A percentile compares a stretch with the other conserved stretches of the same genome.
Evolutionary conservation across 2,329 filamentous ascomycete genomes (phyloP).

Genomic region (Aureobasidium vineae): DNA sequence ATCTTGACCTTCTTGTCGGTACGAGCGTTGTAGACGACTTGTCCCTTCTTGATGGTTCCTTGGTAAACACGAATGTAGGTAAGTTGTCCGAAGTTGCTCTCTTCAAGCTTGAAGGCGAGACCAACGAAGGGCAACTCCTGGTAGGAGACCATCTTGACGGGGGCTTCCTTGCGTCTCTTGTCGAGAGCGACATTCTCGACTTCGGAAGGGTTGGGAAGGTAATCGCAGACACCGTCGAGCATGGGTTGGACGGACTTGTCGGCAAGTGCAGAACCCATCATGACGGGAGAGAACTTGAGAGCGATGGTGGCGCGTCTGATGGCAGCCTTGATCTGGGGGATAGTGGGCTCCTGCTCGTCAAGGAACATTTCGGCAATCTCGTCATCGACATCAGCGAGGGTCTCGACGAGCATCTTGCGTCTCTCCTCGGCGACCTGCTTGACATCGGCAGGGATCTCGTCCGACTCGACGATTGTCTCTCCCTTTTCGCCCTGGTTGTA

Average conservation of each 20-base stretch:
- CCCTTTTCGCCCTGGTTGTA: slow-evolving; percentile 85
- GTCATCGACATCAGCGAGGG: slow-evolving; percentile 94
- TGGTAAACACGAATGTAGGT: slow-evolving; percentile 99
- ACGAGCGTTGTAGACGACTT: slow-evolving; percentile 89
- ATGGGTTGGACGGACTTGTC: slow-evolving; percentile 96
- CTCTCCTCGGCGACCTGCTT: slow-evolving; percentile 76
- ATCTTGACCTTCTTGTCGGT: slow-evolving; percentile 96
- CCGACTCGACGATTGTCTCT: slow-evolving; percentile 70
- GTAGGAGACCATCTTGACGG: slow-evolving; percentile 87
- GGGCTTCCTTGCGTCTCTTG: slow-evolving; percentile 70
- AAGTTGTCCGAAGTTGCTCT: slow-evolving; percentile 96
- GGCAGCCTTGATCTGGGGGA: slow-evolving; percentile 83
- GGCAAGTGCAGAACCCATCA: slow-evolving; percentile 94
- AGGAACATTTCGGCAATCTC: slow-evolving; percentile 95
- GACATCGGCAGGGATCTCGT: slow-evolving; percentile 80
- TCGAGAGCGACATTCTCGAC: slow-evolving; percentile 89
- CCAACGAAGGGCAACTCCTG: slow-evolving; percentile 92
- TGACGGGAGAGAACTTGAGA: slow-evolving; percentile 87
- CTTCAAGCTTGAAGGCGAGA: slow-evolving; percentile 96
- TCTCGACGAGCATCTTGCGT: slow-evolving; percentile 83
- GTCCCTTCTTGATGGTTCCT: slow-evolving; percentile 81
- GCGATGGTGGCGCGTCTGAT: slow-evolving; percentile 87
- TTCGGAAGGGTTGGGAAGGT: slow-evolving; percentile 86
- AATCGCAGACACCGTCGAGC: slow-evolving; percentile 95
- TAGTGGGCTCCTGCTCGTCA: slow-evolving; percentile 76